These are phyloP conservation scores for Raddia guianensis DNA, from an alignment of 176 grass and related monocot genomes.

Conservation along the genomic window DNA sequence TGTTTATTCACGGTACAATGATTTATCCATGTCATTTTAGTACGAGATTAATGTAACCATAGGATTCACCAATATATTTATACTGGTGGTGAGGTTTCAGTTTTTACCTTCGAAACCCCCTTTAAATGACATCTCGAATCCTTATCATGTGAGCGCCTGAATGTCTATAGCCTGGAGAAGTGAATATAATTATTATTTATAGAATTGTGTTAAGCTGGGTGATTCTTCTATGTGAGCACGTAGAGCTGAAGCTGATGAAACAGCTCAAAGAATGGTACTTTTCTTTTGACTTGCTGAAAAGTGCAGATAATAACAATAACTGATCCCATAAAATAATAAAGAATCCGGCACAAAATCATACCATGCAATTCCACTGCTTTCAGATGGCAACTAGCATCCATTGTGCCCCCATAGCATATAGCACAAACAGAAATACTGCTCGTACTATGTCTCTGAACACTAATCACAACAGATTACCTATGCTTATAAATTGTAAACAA, in stretches of 20 bases:
- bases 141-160: background rate
- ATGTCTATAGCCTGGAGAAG: background rate
- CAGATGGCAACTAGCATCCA: background rate
- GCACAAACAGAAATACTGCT: background rate
- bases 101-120: background rate
- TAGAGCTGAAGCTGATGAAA: no score
- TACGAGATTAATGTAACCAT: constrained; percentile 9
- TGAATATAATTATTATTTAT: no score
- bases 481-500: constrained; percentile 2
- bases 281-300: no score
- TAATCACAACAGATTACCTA: constrained; percentile 3
- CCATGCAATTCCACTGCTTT: background rate
- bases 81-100: background rate
- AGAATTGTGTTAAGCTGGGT: no score
- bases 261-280: no score
- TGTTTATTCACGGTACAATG: constrained; percentile 5
- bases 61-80: constrained; percentile 7
- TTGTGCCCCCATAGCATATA: background rate
- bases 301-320: no score
- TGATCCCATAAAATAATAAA: no score
- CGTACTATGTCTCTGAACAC: background rate
- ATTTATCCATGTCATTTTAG: constrained; percentile 25
- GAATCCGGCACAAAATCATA: background rate
- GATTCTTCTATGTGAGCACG: no score
- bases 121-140: background rate